Evolutionary conservation across 768 basidiomycete genomes (phyloP), one percentile per base, ranked within the genome.

Genomic region (Termitomyces sp.): DNA sequence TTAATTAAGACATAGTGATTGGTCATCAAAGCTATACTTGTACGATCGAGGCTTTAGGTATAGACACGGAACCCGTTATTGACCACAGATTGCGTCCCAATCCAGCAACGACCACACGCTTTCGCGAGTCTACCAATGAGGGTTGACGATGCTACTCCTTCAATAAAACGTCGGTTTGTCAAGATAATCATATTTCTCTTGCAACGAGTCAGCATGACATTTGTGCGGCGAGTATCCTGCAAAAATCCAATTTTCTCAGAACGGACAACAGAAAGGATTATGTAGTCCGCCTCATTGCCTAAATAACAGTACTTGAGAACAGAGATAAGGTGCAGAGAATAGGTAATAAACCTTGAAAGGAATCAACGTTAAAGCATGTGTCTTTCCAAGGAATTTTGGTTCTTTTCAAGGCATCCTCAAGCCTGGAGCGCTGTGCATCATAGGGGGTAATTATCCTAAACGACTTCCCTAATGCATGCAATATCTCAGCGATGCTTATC

Each of bases 181-280:
- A 79, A 79, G 55, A 90, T 84, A 44, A 79, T 72, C 85, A 90
- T 85, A n/a, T 79, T 81, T 53, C 70, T 78, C 68, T 86, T 84
- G 74, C 85, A 87, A 26, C 88, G 76, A 4, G 83, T 83, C 24
- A 90, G 76, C 87, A 90, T 88, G 53, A 90, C 89, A 71, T 90
- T 90, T 32, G 83, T 78, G 6, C 89, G 79, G n/a, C 85, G 74
- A 29, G 65, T 22, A 54, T 84, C 81, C 7, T 65, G 59, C 55
- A 91, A 69, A 63, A 91, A 91, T 0, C 90, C 90, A 27, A 87
- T 72, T 4, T 75, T 78, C 34, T 70, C 71, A 0, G 88, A 79
- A 26, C 89, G 78, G 5, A 89, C 88, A 16, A 88, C 61, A 7
- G 90, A 91, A 47, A 92, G 78, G 58, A 92, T 77, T 46, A 92